These are phyloP conservation scores for Botryotinia globosa DNA, from an alignment of 2,329 filamentous ascomycete genomes.

Conservation along the genomic window DNA sequence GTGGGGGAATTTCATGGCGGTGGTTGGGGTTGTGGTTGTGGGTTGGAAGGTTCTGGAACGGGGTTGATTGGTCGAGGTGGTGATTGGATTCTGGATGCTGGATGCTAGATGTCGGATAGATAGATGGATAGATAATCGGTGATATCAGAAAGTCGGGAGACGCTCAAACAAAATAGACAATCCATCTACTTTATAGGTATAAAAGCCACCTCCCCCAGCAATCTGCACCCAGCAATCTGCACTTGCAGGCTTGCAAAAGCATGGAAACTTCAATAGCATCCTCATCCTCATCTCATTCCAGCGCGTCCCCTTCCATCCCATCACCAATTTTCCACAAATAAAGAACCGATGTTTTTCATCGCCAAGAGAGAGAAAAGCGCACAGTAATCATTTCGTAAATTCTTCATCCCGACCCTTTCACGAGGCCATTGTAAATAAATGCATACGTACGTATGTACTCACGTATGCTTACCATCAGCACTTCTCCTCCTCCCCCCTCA, in stretches of 20 bases:
- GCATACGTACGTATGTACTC: not conserved
- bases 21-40: no score
- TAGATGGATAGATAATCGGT: not conserved
- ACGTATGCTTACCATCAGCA: not conserved
- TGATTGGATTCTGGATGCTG: not conserved
- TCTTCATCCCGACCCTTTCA: no score
- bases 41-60: not conserved
- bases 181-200: not conserved
- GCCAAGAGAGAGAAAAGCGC: not conserved
- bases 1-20: not conserved
- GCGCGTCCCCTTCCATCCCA: no score
- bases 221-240: not conserved
- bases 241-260: not conserved
- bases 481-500: not conserved
- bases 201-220: not conserved
- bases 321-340: conserved; percentile 3
- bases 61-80: not conserved
- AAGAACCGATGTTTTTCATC: not conserved
- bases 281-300: not conserved
- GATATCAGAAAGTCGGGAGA: not conserved
- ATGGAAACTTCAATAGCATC: not conserved
- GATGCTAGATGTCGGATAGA: not conserved
- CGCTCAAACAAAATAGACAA: not conserved
- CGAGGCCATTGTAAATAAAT: not conserved
- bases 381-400: not conserved